phyloP scores from a whole-genome alignment of 495 filamentous ascomycete genomes.

The Penicillium pulvis region DNA sequence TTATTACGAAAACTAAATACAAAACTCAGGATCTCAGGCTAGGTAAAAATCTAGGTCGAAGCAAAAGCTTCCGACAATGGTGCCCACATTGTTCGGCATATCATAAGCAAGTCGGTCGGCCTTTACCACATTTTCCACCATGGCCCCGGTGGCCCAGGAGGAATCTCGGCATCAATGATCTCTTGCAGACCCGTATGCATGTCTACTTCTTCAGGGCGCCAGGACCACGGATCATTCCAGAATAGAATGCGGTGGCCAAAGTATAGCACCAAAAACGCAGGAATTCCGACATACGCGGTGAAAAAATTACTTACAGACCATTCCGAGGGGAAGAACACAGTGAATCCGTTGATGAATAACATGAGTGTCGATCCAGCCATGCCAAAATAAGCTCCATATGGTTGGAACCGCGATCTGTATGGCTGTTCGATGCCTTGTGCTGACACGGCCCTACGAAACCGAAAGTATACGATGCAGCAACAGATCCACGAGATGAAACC shows the following conservation, averaged over 20 bases:
- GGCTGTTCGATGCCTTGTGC: conserved; percentile 57
- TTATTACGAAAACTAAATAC: too few species aligned
- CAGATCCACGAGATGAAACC: conserved; percentile 65
- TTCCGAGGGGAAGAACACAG: conserved; percentile 59
- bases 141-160: conserved; percentile 31
- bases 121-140: conserved; percentile 34
- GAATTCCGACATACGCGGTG: conserved; percentile 65
- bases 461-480: conserved; percentile 60
- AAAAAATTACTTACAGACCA: conserved; percentile 58
- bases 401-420: conserved; percentile 55
- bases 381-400: conserved; percentile 52
- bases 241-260: conserved; percentile 50
- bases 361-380: conserved; percentile 54
- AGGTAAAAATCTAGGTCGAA: too few species aligned
- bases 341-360: conserved; percentile 62
- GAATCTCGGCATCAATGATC: conserved; percentile 53
- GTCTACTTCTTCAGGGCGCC: conserved; percentile 55
- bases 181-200: conserved; percentile 56
- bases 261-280: conserved; percentile 59
- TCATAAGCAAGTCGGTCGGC: too few species aligned
- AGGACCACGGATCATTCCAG: conserved; percentile 55
- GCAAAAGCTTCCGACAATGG: too few species aligned
- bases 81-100: too few species aligned
- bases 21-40: too few species aligned
- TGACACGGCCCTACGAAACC: conserved; percentile 56